These are phyloP conservation scores for Byssothecium circinans DNA, from an alignment of 2,329 filamentous ascomycete species.

Conservation along the genomic window DNA sequence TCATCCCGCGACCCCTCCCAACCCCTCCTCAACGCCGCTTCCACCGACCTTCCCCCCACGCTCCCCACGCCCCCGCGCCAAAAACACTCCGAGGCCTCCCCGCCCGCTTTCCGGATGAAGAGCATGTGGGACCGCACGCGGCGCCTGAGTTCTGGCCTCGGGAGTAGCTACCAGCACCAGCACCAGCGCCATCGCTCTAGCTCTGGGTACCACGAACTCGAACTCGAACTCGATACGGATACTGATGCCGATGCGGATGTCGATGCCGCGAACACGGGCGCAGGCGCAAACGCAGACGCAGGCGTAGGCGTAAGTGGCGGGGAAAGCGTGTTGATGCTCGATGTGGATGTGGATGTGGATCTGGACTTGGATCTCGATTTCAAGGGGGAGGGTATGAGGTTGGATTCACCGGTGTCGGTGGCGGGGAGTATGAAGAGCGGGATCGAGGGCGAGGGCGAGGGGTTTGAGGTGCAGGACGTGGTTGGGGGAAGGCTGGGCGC, in stretches of 20 bases:
- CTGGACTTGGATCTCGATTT: slow-evolving; percentile 15
- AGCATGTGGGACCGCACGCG: slow-evolving; percentile 25
- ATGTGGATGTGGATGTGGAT: slow-evolving; percentile 7
- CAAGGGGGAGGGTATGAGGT: background rate
- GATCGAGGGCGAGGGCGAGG: too few species aligned
- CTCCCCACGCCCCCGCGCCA: slow-evolving; percentile 25
- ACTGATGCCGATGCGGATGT: too few species aligned
- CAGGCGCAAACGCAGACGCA: too few species aligned
- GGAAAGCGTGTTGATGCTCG: slow-evolving; percentile 17
- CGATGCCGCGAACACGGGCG: slow-evolving; percentile 2
- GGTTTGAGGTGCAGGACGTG: slow-evolving; percentile 23
- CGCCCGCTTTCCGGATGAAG: slow-evolving; percentile 28
- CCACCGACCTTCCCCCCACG: slow-evolving; percentile 21
- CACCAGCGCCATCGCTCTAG: slow-evolving; percentile 11
- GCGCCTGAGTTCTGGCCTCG: slow-evolving; percentile 15
- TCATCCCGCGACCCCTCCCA: slow-evolving; percentile 19
- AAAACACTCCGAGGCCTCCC: slow-evolving; percentile 18
- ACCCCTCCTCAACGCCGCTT: slow-evolving; percentile 26
- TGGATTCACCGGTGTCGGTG: background rate
- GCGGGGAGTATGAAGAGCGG: slow-evolving; percentile 1
- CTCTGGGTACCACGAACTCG: slow-evolving; percentile 16
- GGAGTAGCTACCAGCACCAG: too few species aligned
- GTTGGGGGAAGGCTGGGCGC: slow-evolving; percentile 12
- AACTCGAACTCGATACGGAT: too few species aligned
- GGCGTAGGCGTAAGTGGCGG: too few species aligned